Conservation (phyloP, 768 basidiomycete genomes). For the Pleurotus djamor region DNA sequence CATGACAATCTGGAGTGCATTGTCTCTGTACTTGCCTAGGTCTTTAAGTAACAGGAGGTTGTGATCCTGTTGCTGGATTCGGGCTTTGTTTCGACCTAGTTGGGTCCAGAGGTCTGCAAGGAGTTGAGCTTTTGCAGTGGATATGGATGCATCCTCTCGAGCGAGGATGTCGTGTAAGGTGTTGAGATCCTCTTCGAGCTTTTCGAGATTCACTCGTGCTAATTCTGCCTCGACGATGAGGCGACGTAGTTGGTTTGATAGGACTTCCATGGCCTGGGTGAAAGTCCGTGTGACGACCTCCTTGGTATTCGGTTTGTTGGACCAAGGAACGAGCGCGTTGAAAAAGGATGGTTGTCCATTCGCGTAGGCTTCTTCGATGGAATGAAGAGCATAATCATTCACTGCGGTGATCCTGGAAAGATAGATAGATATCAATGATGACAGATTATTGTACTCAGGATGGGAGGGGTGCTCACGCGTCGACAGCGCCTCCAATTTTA, state of each 20-base stretch:
- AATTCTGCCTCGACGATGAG: slow-evolving; percentile 68
- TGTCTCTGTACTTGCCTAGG: slow-evolving; percentile 54
- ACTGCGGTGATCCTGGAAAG: slow-evolving; percentile 64
- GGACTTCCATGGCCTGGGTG: slow-evolving; percentile 57
- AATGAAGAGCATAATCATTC: slow-evolving; percentile 66
- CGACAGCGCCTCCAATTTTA: slow-evolving; percentile 72
- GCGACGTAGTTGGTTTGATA: slow-evolving; percentile 48
- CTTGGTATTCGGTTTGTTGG: slow-evolving; percentile 25
- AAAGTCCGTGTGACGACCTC: slow-evolving; percentile 55
- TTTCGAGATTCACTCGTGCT: slow-evolving; percentile 52
- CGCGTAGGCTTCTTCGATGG: slow-evolving; percentile 45
- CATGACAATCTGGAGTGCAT: slow-evolving; percentile 65
- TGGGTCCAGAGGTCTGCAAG: slow-evolving; percentile 69
- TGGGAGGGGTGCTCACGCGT: slow-evolving; percentile 46
- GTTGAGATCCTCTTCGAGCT: slow-evolving; percentile 58
- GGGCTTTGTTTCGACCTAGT: slow-evolving; percentile 57
- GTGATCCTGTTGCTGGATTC: slow-evolving; percentile 45
- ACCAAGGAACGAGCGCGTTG: slow-evolving; percentile 38
- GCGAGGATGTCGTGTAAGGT: slow-evolving; percentile 56
- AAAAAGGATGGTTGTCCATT: slow-evolving; percentile 25
- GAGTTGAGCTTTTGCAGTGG: slow-evolving; percentile 46
- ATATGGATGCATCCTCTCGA: slow-evolving; percentile 52
- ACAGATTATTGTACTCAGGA: background rate
- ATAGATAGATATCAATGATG: slow-evolving; percentile 2
- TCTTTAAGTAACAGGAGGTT: slow-evolving; percentile 54